Conservation (phyloP, 2,329 filamentous ascomycete genomes). For the Malbranchea zuffiana region DNA sequence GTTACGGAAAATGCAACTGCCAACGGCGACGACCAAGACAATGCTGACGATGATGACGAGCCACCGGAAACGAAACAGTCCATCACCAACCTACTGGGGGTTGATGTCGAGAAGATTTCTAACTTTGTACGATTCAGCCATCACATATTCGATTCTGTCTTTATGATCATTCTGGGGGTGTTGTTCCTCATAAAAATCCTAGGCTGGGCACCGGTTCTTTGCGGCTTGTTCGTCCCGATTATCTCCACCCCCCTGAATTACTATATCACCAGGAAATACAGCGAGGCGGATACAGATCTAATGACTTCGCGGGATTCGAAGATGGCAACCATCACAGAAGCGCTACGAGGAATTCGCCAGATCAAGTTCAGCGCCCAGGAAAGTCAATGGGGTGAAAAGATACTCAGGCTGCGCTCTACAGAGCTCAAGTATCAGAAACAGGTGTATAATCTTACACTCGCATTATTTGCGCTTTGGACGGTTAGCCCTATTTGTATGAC, state of each 20-base stretch:
- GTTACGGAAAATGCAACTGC: not conserved
- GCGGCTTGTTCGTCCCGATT: conserved; percentile 54
- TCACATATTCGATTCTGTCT: conserved; percentile 50
- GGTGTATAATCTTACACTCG: conserved; percentile 54
- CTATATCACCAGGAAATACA: conserved; percentile 53
- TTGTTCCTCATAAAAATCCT: conserved; percentile 55
- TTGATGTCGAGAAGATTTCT: conserved; percentile 39
- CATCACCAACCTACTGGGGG: conserved; percentile 5
- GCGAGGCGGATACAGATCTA: conserved; percentile 54
- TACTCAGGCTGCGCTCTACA: conserved; percentile 51
- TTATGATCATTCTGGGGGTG: conserved; percentile 55
- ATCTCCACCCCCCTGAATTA: conserved; percentile 58
- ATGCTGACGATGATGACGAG: not conserved
- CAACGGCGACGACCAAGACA: not conserved
- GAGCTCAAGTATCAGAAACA: conserved; percentile 58
- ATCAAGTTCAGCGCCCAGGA: conserved; percentile 75
- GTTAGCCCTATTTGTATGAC: conserved; percentile 61
- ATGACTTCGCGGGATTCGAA: conserved; percentile 69
- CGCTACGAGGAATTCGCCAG: conserved; percentile 65
- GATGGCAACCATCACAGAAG: conserved; percentile 63
- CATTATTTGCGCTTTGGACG: conserved; percentile 58
- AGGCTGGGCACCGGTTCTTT: conserved; percentile 57
- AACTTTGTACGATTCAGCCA: conserved; percentile 57
- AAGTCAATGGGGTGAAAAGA: conserved; percentile 60
- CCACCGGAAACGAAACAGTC: conserved; percentile 2